Evolutionary conservation across 345 rosid genomes (phyloP).

Genomic region (Moringa oleifera): DNA sequence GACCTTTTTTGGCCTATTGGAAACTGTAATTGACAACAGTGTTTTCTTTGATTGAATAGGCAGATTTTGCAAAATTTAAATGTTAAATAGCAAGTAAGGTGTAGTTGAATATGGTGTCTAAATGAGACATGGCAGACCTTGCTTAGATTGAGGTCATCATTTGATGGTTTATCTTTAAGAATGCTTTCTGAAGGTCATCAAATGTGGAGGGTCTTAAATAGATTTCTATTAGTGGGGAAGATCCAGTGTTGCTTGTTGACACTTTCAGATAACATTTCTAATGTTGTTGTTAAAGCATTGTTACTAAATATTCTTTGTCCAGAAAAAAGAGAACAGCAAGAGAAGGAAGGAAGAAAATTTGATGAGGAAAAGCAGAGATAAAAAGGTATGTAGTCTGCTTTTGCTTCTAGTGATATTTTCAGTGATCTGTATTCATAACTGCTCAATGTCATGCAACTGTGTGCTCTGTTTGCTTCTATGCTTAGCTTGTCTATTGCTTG

Average conservation of each 20-base stretch:
- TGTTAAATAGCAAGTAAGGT: no score
- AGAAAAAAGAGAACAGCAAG: conserved; percentile 69
- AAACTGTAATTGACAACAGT: not conserved
- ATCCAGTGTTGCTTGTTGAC: no score
- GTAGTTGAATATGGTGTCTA: not conserved
- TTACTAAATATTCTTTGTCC: conserved; percentile 3
- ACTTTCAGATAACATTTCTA: not conserved
- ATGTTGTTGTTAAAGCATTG: not conserved
- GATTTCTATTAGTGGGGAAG: not conserved
- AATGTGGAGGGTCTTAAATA: not conserved
- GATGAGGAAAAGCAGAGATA: conserved; percentile 50
- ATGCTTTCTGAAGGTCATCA: not conserved
- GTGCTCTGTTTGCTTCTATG: not conserved
- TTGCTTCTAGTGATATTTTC: not conserved
- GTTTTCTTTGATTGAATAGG: not conserved
- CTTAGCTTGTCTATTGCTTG: not conserved
- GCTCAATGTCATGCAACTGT: not conserved
- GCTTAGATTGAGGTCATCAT: not conserved
- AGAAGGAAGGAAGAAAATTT: conserved; percentile 61
- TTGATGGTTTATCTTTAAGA: not conserved
- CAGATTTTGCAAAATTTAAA: no score
- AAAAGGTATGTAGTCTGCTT: conserved; percentile 36
- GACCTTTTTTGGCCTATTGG: not conserved
- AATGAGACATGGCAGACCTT: not conserved
- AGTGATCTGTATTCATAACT: not conserved